These are phyloP conservation scores for Fusarium sp. DNA, from an alignment of 2,329 filamentous ascomycete genomes.

Conservation along the genomic window DNA sequence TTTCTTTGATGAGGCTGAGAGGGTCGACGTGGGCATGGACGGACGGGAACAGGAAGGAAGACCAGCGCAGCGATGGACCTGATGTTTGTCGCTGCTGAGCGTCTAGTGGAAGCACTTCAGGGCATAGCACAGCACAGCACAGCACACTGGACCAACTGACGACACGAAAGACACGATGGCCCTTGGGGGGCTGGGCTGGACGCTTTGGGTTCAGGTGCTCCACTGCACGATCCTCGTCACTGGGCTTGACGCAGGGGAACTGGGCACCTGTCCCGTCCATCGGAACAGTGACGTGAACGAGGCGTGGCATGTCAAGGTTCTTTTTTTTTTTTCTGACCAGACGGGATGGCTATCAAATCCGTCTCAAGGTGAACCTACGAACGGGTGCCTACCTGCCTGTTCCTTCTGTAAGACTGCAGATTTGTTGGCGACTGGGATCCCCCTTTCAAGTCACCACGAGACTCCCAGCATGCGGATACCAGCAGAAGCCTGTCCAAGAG, in stretches of 20 bases:
- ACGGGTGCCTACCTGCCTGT: background rate
- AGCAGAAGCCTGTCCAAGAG: background rate
- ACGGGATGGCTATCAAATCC: background rate
- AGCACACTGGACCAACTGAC: conserved; percentile 5
- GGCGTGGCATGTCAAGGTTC: background rate
- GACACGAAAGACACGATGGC: background rate
- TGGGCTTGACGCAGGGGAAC: background rate
- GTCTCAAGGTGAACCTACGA: background rate
- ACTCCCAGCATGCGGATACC: background rate
- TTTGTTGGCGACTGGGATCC: background rate
- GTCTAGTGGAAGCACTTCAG: background rate
- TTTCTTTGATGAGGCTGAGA: conserved; percentile 8
- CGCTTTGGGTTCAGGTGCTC: background rate
- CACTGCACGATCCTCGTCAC: background rate
- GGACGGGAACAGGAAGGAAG: background rate
- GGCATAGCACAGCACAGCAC: conserved; percentile 15
- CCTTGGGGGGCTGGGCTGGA: conserved; percentile 4
- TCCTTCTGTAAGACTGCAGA: background rate
- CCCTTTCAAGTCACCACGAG: background rate
- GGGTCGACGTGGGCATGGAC: background rate
- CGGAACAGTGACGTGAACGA: background rate
- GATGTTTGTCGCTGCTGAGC: conserved; percentile 4
- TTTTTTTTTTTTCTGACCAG: background rate
- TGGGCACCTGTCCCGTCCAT: background rate
- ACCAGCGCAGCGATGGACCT: background rate